Percentiles rank a stretch among this genome's conserved stretches.
phyloP scores from a whole-genome alignment of 2,329 filamentous ascomycete genomes.

The Grosmannia penicillata region DNA sequence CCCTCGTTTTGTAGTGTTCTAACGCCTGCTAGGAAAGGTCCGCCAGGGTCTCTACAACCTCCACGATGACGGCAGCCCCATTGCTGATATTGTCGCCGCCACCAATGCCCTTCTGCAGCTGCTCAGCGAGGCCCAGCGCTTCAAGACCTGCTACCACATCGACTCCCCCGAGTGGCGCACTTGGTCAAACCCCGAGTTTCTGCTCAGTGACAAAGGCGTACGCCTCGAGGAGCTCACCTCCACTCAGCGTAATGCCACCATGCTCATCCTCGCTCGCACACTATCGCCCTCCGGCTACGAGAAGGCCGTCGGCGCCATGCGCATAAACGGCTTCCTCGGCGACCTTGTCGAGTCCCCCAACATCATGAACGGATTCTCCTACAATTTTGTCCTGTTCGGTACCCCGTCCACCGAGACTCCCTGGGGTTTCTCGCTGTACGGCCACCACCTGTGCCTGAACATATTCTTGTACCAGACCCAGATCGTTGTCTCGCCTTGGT shows the following conservation, averaged over 20 bases:
- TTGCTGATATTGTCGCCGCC: slow-evolving; percentile 37
- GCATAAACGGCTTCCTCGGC: slow-evolving; percentile 61
- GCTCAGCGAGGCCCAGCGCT: slow-evolving; percentile 32
- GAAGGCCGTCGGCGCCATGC: slow-evolving; percentile 56
- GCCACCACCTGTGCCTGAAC: slow-evolving; percentile 63
- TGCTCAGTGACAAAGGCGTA: slow-evolving; percentile 53
- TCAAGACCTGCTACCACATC: slow-evolving; percentile 41
- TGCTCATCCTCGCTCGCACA: slow-evolving; percentile 39
- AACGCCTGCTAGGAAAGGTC: slow-evolving; percentile 26
- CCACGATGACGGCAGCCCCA: slow-evolving; percentile 49
- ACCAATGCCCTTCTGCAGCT: slow-evolving; percentile 28
- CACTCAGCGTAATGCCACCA: slow-evolving; percentile 29
- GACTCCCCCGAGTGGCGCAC: slow-evolving; percentile 59
- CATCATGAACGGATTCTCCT: slow-evolving; percentile 61
- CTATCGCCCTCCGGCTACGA: slow-evolving; percentile 57
- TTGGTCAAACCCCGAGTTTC: slow-evolving; percentile 58
- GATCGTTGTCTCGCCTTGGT: slow-evolving; percentile 58
- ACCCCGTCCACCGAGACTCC: slow-evolving; percentile 37
- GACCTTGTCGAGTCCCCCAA: slow-evolving; percentile 44
- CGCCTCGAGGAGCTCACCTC: slow-evolving; percentile 46
- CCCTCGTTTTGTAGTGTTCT: neutral
- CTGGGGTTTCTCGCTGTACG: slow-evolving; percentile 65
- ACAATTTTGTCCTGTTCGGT: slow-evolving; percentile 63
- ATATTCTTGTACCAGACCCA: slow-evolving; percentile 51
- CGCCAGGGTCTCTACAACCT: slow-evolving; percentile 38